These are phyloP conservation scores for Rosa chinensis DNA, from an alignment of 306 rosid genomes.

Conservation along the genomic window DNA sequence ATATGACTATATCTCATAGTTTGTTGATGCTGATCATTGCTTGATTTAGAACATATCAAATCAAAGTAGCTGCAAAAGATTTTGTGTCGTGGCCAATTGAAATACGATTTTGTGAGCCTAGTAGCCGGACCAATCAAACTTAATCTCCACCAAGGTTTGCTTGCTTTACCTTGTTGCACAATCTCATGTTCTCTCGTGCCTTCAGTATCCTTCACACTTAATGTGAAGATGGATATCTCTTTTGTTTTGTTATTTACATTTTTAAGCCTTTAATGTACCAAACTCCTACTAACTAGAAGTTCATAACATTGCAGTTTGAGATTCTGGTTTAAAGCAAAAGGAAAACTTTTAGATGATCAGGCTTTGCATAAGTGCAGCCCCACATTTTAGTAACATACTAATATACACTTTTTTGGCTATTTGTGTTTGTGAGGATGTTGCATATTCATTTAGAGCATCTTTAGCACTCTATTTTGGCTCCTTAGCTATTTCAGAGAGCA, in stretches of 20 bases:
- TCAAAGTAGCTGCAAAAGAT: conserved; percentile 68
- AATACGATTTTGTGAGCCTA: conserved; percentile 91
- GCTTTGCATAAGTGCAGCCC: conserved; percentile 81
- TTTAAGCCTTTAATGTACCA: background rate
- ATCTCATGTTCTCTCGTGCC: conserved; percentile 24
- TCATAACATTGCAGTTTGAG: conserved; percentile 61
- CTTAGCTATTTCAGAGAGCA: too few relatives aligned
- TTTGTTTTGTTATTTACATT: background rate
- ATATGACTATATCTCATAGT: background rate
- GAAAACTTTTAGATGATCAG: conserved; percentile 88
- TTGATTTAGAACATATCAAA: conserved; percentile 76
- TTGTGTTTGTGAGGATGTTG: conserved; percentile 2
- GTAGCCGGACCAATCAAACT: conserved; percentile 65
- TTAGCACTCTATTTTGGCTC: too few relatives aligned
- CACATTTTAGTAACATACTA: conserved; percentile 13
- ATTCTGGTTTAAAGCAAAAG: conserved; percentile 92
- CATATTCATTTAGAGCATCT: background rate
- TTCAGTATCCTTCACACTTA: conserved; percentile 7
- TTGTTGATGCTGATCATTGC: conserved; percentile 19
- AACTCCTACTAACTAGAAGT: conserved; percentile 21
- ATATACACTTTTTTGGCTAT: conserved; percentile 18
- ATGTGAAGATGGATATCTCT: background rate
- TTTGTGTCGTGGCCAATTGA: conserved; percentile 95
- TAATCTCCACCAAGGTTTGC: conserved; percentile 85
- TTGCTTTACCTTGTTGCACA: conserved; percentile 17